Evolutionary conservation across 305 asterid species (phyloP).

Genomic region (Striga hermonthica): DNA sequence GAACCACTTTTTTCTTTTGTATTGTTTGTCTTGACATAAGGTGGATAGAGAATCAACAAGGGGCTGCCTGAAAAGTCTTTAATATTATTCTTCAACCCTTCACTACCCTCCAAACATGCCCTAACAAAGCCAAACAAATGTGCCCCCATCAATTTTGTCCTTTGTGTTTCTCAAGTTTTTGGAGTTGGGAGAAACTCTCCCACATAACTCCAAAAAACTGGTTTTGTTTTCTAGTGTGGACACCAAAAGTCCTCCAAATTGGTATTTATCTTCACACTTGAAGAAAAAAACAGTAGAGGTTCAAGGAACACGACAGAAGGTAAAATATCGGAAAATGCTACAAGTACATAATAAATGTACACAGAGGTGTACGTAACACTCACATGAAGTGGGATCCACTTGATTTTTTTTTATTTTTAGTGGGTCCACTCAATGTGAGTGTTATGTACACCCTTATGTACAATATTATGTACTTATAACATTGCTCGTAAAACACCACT

Average conservation of each 20-base stretch:
- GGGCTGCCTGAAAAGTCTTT: constrained; percentile 41
- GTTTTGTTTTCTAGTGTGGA: constrained; percentile 37
- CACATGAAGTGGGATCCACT: constrained; percentile 15
- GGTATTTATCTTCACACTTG: constrained; percentile 20
- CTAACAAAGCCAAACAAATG: constrained; percentile 52
- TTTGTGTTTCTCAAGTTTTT: constrained; percentile 35
- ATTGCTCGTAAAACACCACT: too few relatives aligned
- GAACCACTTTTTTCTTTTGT: constrained; percentile 37
- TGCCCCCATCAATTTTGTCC: constrained; percentile 40
- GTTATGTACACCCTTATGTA: too few relatives aligned
- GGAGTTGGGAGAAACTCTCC: constrained; percentile 50
- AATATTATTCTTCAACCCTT: constrained; percentile 51
- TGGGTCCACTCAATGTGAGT: too few relatives aligned
- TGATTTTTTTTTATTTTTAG: too few relatives aligned
- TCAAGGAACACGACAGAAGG: constrained; percentile 33
- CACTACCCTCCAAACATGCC: constrained; percentile 48
- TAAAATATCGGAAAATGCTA: neutral
- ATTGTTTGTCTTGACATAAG: constrained; percentile 51
- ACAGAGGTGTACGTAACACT: too few relatives aligned
- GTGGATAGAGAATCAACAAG: constrained; percentile 64
- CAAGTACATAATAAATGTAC: too few relatives aligned
- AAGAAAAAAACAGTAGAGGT: constrained; percentile 22
- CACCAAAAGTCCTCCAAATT: constrained; percentile 37
- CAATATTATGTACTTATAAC: too few relatives aligned
- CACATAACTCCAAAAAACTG: constrained; percentile 39